A percentile compares a stretch with the other conserved stretches of the same genome.
These are phyloP conservation scores for Neurospora crassa DNA, from an alignment of 2,329 filamentous ascomycete genomes.

Conservation along the genomic window DNA sequence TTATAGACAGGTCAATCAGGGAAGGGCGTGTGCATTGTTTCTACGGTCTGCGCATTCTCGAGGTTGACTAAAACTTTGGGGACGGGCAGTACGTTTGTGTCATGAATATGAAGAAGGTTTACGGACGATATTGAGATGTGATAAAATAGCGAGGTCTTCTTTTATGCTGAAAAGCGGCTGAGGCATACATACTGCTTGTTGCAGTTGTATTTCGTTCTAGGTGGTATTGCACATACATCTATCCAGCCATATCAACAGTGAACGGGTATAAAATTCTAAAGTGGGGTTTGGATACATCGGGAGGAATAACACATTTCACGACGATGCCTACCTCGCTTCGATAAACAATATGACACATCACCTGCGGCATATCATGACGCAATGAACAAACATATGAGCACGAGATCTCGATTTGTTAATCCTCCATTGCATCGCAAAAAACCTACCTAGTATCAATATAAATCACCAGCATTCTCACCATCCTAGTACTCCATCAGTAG, in stretches of 20 bases:
- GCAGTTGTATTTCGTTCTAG: neutral
- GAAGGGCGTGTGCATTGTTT: neutral
- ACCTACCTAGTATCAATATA: neutral
- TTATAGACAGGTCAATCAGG: conserved; percentile 4
- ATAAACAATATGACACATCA: neutral
- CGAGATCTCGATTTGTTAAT: too few relatives aligned
- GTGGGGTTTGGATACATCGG: neutral
- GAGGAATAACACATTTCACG: neutral
- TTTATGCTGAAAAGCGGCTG: neutral
- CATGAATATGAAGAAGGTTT: conserved; percentile 5
- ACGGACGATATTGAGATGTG: conserved; percentile 4
- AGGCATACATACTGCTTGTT: neutral
- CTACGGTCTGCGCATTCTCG: neutral
- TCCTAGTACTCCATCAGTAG: neutral
- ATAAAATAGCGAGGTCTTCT: neutral
- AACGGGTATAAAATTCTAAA: neutral
- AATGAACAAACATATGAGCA: too few relatives aligned
- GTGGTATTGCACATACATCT: neutral
- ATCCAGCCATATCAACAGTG: neutral
- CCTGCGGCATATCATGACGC: neutral
- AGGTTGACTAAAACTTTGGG: neutral
- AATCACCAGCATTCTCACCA: neutral
- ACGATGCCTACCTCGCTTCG: too few relatives aligned
- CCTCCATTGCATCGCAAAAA: neutral
- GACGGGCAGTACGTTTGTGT: conserved; percentile 1